Evolutionary conservation across 1,139 yeast genomes (phyloP).

Genomic region (Geotrichum reessii): DNA sequence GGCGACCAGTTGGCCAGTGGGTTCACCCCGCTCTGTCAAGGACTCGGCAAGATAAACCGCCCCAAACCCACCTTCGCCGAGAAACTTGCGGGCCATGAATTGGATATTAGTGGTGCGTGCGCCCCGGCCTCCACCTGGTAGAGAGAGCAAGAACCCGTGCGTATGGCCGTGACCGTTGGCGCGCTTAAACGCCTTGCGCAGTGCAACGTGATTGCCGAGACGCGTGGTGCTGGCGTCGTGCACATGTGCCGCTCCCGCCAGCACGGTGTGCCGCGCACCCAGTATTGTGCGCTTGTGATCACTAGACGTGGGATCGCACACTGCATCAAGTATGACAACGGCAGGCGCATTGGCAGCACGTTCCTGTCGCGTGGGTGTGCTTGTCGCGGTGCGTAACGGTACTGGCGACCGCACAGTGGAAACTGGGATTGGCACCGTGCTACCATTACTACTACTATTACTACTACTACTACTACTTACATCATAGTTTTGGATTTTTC

Average conservation of each 20-base stretch:
- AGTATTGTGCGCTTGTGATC: constrained; percentile 14
- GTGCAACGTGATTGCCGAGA: constrained; percentile 33
- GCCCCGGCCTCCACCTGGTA: constrained; percentile 10
- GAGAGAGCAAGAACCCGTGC: background rate
- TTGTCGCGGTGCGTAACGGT: background rate
- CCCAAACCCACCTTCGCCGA: constrained; percentile 81
- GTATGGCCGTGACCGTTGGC: background rate
- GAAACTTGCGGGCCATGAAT: constrained; percentile 44
- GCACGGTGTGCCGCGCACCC: constrained; percentile 2
- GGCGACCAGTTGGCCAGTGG: constrained; percentile 39
- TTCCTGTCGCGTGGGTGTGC: background rate
- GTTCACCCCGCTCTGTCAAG: constrained; percentile 46
- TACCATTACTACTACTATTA: no score
- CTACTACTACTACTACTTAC: no score
- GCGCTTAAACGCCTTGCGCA: constrained; percentile 27
- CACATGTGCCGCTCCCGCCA: background rate
- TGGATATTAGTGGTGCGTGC: constrained; percentile 10
- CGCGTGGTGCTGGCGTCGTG: constrained; percentile 10
- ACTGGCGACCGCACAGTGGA: background rate
- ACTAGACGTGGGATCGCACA: constrained; percentile 20
- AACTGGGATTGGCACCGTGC: constrained; percentile 23
- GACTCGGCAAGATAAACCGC: constrained; percentile 71
- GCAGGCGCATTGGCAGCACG: background rate
- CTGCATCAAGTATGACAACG: constrained; percentile 6
- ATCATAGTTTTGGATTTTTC: no score